Base-by-base conservation (phyloP, 176 grass and related monocot genomes). In the Eleusine indica region DNA sequence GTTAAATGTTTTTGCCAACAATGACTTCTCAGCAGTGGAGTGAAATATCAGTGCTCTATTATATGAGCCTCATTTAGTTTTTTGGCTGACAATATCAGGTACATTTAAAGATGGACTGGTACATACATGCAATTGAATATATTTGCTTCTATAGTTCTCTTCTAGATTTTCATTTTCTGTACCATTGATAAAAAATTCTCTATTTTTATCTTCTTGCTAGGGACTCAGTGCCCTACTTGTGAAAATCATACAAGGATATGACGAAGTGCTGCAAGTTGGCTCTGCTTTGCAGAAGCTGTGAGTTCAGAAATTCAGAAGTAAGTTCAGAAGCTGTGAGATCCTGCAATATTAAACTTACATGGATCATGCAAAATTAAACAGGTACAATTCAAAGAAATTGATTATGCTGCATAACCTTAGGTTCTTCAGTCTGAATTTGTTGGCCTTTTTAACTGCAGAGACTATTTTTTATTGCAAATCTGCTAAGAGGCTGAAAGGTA, bases 311-410 rank as follows among this genome's bases (percentile, higher is more conserved):
- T 35, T 35, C 32, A 35, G 91, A 87, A 62, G 91, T 85, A 83
- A 10, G 96, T 66, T 70, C 89, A 21, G 93, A 87, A 62, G 91
- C 93, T 78, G 66, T 56, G 86, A 89, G 32, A 35, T 35, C 32
- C 72, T 99, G 89, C 87, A 96, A 96, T 80, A 84, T 99, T 67
- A 2, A 35, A 35, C 2, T 35, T 35, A 35, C 32, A 35, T 25
- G 25, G 89, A 94, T 70, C 96, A 99, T 87, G 96, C 96, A 99
- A 99, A 86, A 91, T 99, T 49, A 94, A 99, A 87, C 89, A 88
- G 82, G 93, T 94, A 72, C 39, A 25, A 32, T 62, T 30, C 17
- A 84, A 51, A 66, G 53, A 16, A 58, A 68, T 58, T 70, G 66
- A 22, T 7, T 42, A 49, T 66, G 28, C 70, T 58, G 4, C 11